Conservation (phyloP, 228 moss, liverwort and hornwort species). For the Sphagnum fallax region DNA sequence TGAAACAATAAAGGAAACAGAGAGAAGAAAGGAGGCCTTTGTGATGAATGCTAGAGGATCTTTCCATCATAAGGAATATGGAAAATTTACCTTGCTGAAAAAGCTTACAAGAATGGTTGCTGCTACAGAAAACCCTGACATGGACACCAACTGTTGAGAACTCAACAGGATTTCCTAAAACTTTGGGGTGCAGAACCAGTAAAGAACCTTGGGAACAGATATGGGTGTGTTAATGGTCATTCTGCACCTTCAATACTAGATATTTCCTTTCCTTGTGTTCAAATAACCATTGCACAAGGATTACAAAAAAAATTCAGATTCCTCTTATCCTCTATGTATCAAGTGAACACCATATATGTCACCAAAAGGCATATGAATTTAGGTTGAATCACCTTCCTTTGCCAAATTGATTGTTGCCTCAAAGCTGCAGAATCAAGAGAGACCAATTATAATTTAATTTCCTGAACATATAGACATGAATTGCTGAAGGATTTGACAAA, state of each 20-base stretch:
- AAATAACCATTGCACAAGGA: background rate
- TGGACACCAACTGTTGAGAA: too few relatives aligned
- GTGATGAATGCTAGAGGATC: too few relatives aligned
- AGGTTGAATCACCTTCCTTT: slow-evolving; percentile 71
- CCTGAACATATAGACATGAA: background rate
- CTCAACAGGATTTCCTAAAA: too few relatives aligned
- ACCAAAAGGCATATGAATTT: slow-evolving; percentile 85
- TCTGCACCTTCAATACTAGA: too few relatives aligned
- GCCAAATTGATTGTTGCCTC: slow-evolving; percentile 74
- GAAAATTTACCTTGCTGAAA: slow-evolving; percentile 64
- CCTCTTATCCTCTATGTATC: too few relatives aligned
- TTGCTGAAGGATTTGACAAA: background rate
- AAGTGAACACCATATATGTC: slow-evolving; percentile 61
- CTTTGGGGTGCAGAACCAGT: too few relatives aligned
- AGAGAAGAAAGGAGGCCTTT: too few relatives aligned
- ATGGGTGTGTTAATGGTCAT: too few relatives aligned
- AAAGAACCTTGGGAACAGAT: too few relatives aligned
- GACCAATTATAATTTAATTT: background rate
- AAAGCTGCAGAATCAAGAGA: slow-evolving; percentile 29
- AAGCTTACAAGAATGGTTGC: slow-evolving; percentile 89
- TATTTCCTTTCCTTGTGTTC: background rate
- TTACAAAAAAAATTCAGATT: too few relatives aligned
- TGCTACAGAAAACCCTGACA: slow-evolving; percentile 19
- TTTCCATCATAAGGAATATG: too few relatives aligned
- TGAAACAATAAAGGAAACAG: too few relatives aligned